A percentile compares a stretch with the other conserved stretches of the same genome.
Conservation (phyloP, 2,329 filamentous ascomycete genomes). For the Botrytis hyacinthi region DNA sequence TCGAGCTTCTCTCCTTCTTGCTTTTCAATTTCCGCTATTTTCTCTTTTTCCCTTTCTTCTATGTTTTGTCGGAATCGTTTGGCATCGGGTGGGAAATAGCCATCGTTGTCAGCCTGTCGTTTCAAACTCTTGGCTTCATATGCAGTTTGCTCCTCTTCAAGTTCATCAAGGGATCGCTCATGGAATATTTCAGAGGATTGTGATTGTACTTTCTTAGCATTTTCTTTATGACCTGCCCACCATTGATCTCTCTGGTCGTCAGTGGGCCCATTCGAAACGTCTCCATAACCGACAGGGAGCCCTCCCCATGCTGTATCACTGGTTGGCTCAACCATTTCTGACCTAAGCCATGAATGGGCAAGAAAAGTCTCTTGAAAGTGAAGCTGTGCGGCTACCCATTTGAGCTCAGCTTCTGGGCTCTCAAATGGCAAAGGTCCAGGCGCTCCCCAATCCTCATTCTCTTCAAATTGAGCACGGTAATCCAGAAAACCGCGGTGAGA, state of each 20-base stretch:
- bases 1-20: background rate
- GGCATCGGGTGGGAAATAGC: constrained; percentile 10
- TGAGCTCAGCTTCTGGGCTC: constrained; percentile 15
- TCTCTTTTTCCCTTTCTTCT: background rate
- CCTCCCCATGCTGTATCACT: constrained; percentile 11
- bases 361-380: background rate
- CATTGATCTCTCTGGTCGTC: background rate
- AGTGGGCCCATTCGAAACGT: background rate
- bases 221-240: background rate
- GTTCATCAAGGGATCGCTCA: background rate
- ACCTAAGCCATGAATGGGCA: background rate
- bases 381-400: constrained; percentile 15
- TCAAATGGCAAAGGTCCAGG: constrained; percentile 18
- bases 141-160: background rate
- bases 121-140: background rate
- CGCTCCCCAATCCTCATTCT: constrained; percentile 10
- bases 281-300: background rate
- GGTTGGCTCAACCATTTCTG: constrained; percentile 10
- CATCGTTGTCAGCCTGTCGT: constrained; percentile 1
- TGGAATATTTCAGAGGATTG: background rate
- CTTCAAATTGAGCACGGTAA: background rate
- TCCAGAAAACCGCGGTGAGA: background rate
- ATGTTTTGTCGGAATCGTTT: constrained; percentile 8
- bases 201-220: background rate
- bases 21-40: background rate